A percentile compares a stretch with the other conserved stretches of the same genome.
Conservation (phyloP, 2,329 filamentous ascomycete genomes). For the Hymenoscyphus albidus region DNA sequence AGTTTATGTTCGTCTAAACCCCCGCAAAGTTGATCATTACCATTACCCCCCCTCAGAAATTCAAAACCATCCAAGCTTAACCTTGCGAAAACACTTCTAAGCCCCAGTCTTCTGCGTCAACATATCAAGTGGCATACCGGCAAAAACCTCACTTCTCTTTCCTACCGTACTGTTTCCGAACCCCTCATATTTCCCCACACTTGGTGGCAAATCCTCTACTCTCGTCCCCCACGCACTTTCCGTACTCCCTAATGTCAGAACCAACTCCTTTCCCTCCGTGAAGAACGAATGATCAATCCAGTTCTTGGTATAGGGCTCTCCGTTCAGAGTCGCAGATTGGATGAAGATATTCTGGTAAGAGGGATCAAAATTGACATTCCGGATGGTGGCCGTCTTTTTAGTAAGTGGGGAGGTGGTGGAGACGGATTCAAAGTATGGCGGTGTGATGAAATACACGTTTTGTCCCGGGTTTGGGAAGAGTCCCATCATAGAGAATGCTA, state of each 20-base stretch:
- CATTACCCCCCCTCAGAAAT: background rate
- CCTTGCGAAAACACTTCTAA: constrained; percentile 21
- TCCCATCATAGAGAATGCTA: constrained; percentile 26
- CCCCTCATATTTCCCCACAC: constrained; percentile 35
- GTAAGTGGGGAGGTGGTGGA: constrained; percentile 54
- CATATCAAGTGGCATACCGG: constrained; percentile 7
- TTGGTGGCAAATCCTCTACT: constrained; percentile 58
- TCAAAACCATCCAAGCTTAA: too few species aligned
- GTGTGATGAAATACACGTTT: constrained; percentile 64
- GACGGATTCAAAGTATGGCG: constrained; percentile 61
- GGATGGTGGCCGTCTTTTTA: constrained; percentile 55
- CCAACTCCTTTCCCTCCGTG: constrained; percentile 57
- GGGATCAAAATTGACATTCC: constrained; percentile 59
- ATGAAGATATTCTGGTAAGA: constrained; percentile 56
- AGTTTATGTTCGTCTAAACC: background rate
- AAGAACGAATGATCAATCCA: constrained; percentile 69
- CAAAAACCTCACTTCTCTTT: constrained; percentile 23
- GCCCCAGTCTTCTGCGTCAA: constrained; percentile 22
- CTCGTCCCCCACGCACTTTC: constrained; percentile 31
- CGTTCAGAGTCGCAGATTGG: constrained; percentile 60
- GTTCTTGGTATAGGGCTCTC: constrained; percentile 55
- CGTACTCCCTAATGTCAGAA: constrained; percentile 39
- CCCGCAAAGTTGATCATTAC: background rate
- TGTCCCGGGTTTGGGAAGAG: constrained; percentile 67
- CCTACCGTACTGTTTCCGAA: constrained; percentile 14